These are phyloP conservation scores for Sonneratia alba DNA, from an alignment of 345 rosid genomes.

Conservation along the genomic window DNA sequence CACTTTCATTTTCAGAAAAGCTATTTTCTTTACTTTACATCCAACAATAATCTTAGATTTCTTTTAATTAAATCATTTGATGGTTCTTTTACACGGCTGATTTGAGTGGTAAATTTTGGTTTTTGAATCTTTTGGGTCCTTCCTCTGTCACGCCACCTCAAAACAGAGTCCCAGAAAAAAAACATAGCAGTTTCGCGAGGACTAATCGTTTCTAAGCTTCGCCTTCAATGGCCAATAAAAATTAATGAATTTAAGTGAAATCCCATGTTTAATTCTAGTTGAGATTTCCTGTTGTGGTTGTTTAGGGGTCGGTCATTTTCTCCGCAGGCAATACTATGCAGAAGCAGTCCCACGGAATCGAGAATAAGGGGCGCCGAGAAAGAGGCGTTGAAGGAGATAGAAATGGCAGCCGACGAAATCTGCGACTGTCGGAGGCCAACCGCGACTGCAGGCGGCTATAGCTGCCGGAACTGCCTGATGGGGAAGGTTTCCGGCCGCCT, in stretches of 20 bases:
- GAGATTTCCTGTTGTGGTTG: background rate
- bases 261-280: background rate
- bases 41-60: no score
- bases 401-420: slow-evolving; percentile 10
- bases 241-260: background rate
- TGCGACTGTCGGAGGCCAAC: slow-evolving; percentile 41
- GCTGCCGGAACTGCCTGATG: slow-evolving; percentile 54
- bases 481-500: slow-evolving; percentile 42
- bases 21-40: background rate
- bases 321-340: slow-evolving; percentile 45
- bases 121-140: no score
- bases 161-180: no score
- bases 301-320: background rate
- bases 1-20: background rate
- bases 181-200: no score
- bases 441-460: slow-evolving; percentile 17
- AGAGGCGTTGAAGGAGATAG: slow-evolving; percentile 38
- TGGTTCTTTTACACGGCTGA: no score
- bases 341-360: slow-evolving; percentile 51
- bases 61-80: no score
- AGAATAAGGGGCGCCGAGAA: slow-evolving; percentile 52
- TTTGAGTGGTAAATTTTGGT: no score
- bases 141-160: no score
- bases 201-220: background rate
- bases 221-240: background rate